phyloP scores from a whole-genome alignment of 2,329 filamentous ascomycete species.

The Sporothrix dimorphospora region DNA sequence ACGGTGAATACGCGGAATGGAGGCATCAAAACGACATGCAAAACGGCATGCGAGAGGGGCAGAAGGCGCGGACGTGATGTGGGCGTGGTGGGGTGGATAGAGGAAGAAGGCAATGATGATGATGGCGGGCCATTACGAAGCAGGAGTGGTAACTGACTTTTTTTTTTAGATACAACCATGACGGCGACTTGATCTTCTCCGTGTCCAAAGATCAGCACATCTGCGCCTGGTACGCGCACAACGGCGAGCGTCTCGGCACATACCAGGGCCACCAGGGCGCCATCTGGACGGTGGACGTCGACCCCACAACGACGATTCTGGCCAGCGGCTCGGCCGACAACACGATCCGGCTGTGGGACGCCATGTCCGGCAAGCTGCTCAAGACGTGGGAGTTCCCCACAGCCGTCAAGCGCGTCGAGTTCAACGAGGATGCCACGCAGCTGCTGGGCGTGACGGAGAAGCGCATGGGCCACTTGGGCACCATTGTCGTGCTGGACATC shows the following conservation, averaged over 20 bases:
- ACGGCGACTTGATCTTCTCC: slow-evolving; percentile 70
- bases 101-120: not conserved
- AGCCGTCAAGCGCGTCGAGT: slow-evolving; percentile 96
- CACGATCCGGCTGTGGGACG: slow-evolving; percentile 95
- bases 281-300: slow-evolving; percentile 97
- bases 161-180: slow-evolving; percentile 75
- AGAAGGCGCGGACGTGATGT: slow-evolving; percentile 3
- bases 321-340: slow-evolving; percentile 97
- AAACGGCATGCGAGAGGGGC: not conserved
- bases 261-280: slow-evolving; percentile 97
- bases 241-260: slow-evolving; percentile 95
- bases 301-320: slow-evolving; percentile 87
- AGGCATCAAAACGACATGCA: slow-evolving; percentile 25
- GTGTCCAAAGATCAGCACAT: slow-evolving; percentile 59
- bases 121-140: not conserved
- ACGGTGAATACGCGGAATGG: not conserved
- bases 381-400: slow-evolving; percentile 99
- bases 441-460: slow-evolving; percentile 96
- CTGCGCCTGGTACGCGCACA: slow-evolving; percentile 96
- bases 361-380: slow-evolving; percentile 87
- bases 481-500: slow-evolving; percentile 92
- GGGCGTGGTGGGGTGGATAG: slow-evolving; percentile 1
- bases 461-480: slow-evolving; percentile 94
- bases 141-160: slow-evolving; percentile 2
- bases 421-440: slow-evolving; percentile 89